phyloP scores from a whole-genome alignment of 768 basidiomycete species.

The Lepiota venenata region DNA sequence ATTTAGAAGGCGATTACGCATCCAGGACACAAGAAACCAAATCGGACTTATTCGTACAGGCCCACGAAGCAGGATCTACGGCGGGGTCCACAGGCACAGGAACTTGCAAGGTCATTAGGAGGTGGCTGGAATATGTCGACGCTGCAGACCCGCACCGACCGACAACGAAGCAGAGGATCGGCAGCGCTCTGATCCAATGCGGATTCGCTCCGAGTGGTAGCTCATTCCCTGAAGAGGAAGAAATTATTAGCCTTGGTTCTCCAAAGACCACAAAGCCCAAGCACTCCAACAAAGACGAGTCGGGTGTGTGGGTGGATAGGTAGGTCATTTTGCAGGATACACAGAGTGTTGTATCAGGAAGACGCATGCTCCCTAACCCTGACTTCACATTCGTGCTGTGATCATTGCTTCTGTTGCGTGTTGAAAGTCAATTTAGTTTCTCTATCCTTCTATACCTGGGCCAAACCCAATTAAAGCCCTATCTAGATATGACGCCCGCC shows the following conservation, averaged over 20 bases:
- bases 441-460: constrained; percentile 14
- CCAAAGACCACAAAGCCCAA: neutral
- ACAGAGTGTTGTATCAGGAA: constrained; percentile 16
- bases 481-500: constrained; percentile 75
- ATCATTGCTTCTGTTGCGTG: neutral
- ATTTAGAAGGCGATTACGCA: neutral
- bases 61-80: constrained; percentile 76
- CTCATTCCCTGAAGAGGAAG: constrained; percentile 21
- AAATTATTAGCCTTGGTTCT: constrained; percentile 12
- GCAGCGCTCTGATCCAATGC: constrained; percentile 31
- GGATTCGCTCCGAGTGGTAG: constrained; percentile 3
- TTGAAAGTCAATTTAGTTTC: constrained; percentile 23
- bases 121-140: constrained; percentile 19
- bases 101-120: constrained; percentile 37
- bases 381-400: constrained; percentile 3
- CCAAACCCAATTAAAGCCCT: constrained; percentile 18
- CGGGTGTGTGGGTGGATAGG: constrained; percentile 78
- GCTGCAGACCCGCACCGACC: constrained; percentile 8
- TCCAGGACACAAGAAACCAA: constrained; percentile 15
- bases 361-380: constrained; percentile 1
- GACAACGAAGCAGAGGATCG: constrained; percentile 20
- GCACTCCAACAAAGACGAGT: constrained; percentile 7
- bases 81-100: constrained; percentile 42
- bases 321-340: constrained; percentile 37
- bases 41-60: constrained; percentile 51